Evolutionary conservation across 2,329 filamentous ascomycete genomes (phyloP), one percentile per base, ranked within the genome.

Genomic region (Coleophoma eucalyptorum): DNA sequence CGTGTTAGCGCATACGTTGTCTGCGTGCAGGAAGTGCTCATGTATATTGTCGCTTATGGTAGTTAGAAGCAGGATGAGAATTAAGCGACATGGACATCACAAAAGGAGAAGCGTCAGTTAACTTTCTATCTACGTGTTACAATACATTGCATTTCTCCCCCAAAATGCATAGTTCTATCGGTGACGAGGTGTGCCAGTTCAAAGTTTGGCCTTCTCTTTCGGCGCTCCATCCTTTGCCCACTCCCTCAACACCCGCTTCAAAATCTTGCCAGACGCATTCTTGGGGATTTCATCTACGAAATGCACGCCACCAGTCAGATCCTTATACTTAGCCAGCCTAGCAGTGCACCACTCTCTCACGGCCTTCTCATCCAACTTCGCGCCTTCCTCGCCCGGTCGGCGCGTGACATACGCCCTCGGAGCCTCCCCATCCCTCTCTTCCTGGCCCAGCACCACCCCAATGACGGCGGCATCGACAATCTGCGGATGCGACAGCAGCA

Each of bases 281-380:
- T 88, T 90, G n/a, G 87, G 86, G 32, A 91, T 83, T 12, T 72
- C 71, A 33, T 86, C 78, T 4, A 87, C 72, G 62, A 90, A 89
- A 11, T 76, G 69, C n/a, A 91, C 78, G 1, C 87, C 87, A 0
- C 87, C 87, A 5, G 81, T 83, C 54, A 90, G 73, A 64, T 81
- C 78, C 69, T 91, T 91, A 62, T 84, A 80, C 53, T 69, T 74
- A 0, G 82, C 78, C 26, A 86, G 79, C 44, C 78, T 77, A 61
- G 75, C 72, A 46, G 82, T 78, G 48, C 88, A 76, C 65, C 81
- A 80, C 16, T 65, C 64, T 59, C 78, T 75, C 44, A 90, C 78
- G 15, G 80, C 75, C 32, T 73, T 65, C 2, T 77, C 78, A 16
- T 49, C 42, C 11, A 62, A 4, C 1, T 6, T 31, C 21, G 49